Conservation (phyloP, 1,284 basidiomycete species). For the Pascua guehoae region DNA sequence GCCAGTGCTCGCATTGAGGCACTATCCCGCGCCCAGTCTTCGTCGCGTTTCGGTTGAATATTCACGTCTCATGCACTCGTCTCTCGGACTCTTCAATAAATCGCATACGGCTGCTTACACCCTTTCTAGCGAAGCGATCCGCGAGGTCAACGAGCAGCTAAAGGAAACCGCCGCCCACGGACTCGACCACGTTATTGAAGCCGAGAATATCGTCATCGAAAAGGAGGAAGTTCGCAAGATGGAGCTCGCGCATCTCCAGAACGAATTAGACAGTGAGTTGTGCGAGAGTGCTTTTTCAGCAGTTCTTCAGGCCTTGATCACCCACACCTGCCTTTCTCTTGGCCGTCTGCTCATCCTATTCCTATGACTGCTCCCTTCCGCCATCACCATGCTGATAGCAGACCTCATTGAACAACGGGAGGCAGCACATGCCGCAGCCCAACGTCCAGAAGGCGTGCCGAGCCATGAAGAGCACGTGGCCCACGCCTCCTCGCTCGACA, state of each 20-base stretch:
- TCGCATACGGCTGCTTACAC: too few relatives aligned
- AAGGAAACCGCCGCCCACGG: slow-evolving; percentile 21
- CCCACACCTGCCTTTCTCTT: not conserved
- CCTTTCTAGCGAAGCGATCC: slow-evolving; percentile 8
- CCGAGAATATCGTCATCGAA: slow-evolving; percentile 33
- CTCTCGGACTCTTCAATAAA: too few relatives aligned
- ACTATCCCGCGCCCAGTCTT: too few relatives aligned
- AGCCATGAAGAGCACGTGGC: slow-evolving; percentile 33
- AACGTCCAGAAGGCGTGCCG: slow-evolving; percentile 36
- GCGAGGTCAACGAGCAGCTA: slow-evolving; percentile 27
- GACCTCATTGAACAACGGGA: not conserved
- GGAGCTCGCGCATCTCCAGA: slow-evolving; percentile 23
- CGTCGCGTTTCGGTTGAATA: too few relatives aligned
- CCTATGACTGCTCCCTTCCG: not conserved
- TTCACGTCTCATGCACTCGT: too few relatives aligned
- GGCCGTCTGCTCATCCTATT: too few relatives aligned
- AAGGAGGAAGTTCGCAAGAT: slow-evolving; percentile 28
- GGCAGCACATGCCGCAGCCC: slow-evolving; percentile 31
- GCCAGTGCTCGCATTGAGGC: too few relatives aligned
- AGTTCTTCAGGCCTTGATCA: not conserved
- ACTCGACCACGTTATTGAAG: slow-evolving; percentile 29
- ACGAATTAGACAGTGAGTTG: slow-evolving; percentile 33
- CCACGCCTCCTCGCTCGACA: slow-evolving; percentile 32
- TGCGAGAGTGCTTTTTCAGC: not conserved
- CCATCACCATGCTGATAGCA: not conserved